Conservation (phyloP, 2,329 filamentous ascomycete species). For the Diaporthe sp. region DNA sequence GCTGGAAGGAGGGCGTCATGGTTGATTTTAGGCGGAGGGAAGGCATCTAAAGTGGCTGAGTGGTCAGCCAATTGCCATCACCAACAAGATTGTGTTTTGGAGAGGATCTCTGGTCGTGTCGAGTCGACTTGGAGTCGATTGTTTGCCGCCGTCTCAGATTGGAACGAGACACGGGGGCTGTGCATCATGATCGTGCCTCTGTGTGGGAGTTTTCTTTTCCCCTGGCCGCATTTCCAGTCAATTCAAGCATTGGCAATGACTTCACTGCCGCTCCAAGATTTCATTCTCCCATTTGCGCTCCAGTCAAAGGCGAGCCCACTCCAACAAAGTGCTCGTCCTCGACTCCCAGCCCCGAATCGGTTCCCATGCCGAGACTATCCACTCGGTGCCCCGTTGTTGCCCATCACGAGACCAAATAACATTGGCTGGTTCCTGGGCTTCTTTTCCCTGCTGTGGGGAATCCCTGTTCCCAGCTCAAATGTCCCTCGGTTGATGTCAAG, state of each 20-base stretch:
- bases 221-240: neutral
- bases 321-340: neutral
- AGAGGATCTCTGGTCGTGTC: neutral
- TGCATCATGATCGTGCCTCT: neutral
- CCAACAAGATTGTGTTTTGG: neutral
- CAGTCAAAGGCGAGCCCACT: constrained; percentile 22
- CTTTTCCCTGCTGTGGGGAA: constrained; percentile 15
- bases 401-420: neutral
- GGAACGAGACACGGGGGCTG: neutral
- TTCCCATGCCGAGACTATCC: constrained; percentile 17
- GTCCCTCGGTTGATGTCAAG: neutral
- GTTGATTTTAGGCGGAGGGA: constrained; percentile 69
- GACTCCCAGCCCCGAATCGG: constrained; percentile 8
- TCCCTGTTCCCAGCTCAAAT: constrained; percentile 20
- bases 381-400: neutral
- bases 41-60: neutral
- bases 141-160: neutral
- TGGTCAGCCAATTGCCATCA: neutral
- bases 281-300: constrained; percentile 1
- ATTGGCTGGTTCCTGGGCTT: constrained; percentile 6
- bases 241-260: neutral
- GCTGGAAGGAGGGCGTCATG: constrained; percentile 78
- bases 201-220: neutral
- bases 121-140: too few relatives aligned
- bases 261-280: neutral